Base-by-base conservation (phyloP, 1,284 basidiomycete species). In the Cystobasidium pallidum region DNA sequence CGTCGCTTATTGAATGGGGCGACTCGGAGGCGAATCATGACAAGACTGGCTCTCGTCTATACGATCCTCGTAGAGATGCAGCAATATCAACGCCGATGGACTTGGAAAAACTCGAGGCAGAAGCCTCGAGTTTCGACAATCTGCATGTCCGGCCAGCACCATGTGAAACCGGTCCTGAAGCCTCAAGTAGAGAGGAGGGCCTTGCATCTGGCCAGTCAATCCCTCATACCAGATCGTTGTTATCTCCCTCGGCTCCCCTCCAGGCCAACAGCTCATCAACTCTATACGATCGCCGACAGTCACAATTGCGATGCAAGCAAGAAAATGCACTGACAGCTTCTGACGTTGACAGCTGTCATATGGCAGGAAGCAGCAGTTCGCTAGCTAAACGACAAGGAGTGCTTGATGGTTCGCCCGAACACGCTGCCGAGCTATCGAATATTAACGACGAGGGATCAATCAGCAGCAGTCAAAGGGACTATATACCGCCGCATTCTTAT, bases 211-310 rank as follows among this genome's bases (percentile, higher is more conserved):
- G n/a, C 6, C 54, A 57, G 30, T 26, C 49, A 24, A 24, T 51
- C 7, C 6, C 49, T 49, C 28, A 30, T 36, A 6, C 21, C 2
- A 15, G 17, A 51, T 24, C 49, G 6, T 3, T 24, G 10, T 51
- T 51, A 28, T 51, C 49, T 51, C 21, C 21, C 24, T 51, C 49
- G 21, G 49, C 24, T 51, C 6, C 21, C 17, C 3, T 51, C 24
- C n/a, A n/a, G 21, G 6, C 11, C 43, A 8, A 19, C 51, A 28
- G 43, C n/a, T 49, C 43, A 17, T 21, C 64, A 30, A 52, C 21
- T 8, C 45, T 65, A 28, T 66, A 36, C 13, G 41, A 66, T 55
- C 64, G 52, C 24, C 64, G 51, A 21, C 62, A 65, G 62, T 47
- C 3, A 17, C 8, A 65, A 30, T 26, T 39, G 45, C 62, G 21